These are phyloP conservation scores for Chloromonas sp. DNA, from an alignment of 163 green algal genomes.

Conservation along the genomic window DNA sequence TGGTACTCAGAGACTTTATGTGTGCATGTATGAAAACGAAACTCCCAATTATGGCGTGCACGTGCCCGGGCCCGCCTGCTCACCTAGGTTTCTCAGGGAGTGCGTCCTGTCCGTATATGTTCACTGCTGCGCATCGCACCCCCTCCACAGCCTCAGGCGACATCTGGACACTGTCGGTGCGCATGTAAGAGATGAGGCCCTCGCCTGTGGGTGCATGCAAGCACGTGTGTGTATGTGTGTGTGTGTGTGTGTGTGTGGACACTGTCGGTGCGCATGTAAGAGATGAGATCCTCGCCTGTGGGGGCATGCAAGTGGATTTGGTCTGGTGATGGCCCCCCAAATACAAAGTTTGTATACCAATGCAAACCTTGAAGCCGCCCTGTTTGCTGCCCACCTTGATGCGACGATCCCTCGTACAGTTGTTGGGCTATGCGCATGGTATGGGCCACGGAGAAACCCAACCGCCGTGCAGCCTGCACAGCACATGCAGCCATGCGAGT, in stretches of 20 bases:
- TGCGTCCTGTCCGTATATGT: slow-evolving; percentile 29
- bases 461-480: slow-evolving; percentile 51
- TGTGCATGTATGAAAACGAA: too few relatives aligned
- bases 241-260: neutral
- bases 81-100: too few relatives aligned
- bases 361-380: too few relatives aligned
- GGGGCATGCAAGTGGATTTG: neutral
- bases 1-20: too few relatives aligned
- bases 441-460: slow-evolving; percentile 60
- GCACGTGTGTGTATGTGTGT: too few relatives aligned
- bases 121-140: slow-evolving; percentile 34
- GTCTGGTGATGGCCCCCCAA: neutral
- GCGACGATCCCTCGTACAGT: slow-evolving; percentile 78
- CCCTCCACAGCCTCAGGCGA: slow-evolving; percentile 34
- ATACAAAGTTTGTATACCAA: neutral
- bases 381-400: neutral
- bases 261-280: slow-evolving; percentile 93
- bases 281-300: slow-evolving; percentile 81
- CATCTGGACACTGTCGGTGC: slow-evolving; percentile 82
- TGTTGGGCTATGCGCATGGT: slow-evolving; percentile 86
- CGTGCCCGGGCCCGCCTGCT: too few relatives aligned
- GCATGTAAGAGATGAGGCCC: slow-evolving; percentile 95
- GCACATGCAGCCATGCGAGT: too few relatives aligned
- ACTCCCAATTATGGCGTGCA: too few relatives aligned
- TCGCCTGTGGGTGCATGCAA: slow-evolving; percentile 29